Evolutionary conservation across 2,329 filamentous ascomycete genomes (phyloP).

Genomic region (Helotiales sp.): DNA sequence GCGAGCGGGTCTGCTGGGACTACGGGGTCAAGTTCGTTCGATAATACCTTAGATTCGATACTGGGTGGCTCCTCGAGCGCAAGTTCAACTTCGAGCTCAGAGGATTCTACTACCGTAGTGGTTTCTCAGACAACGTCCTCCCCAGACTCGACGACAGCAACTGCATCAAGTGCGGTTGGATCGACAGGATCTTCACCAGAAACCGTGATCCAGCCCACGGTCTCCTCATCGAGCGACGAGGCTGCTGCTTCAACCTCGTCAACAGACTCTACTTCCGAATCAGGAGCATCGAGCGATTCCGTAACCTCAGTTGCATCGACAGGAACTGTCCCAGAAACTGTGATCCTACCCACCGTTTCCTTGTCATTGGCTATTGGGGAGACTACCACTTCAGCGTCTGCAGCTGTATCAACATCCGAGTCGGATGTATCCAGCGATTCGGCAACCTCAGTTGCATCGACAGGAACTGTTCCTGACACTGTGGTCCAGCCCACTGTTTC

Average conservation of each 20-base stretch:
- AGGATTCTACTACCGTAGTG: slow-evolving; percentile 9
- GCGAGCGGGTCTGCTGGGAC: too few species aligned
- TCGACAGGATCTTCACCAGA: slow-evolving; percentile 13
- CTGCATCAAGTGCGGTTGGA: neutral
- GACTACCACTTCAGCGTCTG: neutral
- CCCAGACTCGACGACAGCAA: neutral
- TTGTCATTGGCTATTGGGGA: neutral
- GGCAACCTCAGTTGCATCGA: neutral
- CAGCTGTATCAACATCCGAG: too few species aligned
- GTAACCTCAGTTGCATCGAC: neutral
- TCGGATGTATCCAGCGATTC: too few species aligned
- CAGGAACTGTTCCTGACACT: slow-evolving; percentile 10
- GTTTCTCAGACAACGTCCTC: slow-evolving; percentile 2
- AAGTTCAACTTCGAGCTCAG: slow-evolving; percentile 1
- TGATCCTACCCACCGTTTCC: neutral
- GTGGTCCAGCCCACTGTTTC: slow-evolving; percentile 20
- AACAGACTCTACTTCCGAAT: too few species aligned
- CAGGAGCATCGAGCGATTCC: too few species aligned
- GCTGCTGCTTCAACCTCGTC: neutral
- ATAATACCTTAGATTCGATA: neutral
- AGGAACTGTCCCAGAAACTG: neutral
- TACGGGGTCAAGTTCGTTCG: neutral
- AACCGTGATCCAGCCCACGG: slow-evolving; percentile 19
- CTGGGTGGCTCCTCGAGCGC: neutral
- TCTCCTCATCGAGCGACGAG: neutral